Percentiles rank a stretch among this genome's conserved stretches.
These are phyloP conservation scores for Jaenimonas drosophilae DNA, from an alignment of 208 protist species.

Conservation along the genomic window DNA sequence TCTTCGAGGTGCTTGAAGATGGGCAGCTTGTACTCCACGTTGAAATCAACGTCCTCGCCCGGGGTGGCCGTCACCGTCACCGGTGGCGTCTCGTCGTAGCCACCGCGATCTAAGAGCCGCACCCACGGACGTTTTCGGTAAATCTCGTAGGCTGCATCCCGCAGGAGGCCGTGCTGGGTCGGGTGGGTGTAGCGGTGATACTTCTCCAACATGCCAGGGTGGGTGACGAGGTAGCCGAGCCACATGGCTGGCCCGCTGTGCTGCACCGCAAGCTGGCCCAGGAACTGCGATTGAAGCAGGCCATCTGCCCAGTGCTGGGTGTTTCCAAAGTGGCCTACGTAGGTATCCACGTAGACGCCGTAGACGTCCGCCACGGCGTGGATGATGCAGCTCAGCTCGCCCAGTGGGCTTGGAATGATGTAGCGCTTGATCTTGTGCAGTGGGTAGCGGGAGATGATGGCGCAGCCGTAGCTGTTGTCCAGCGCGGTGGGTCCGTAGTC, in stretches of 20 bases:
- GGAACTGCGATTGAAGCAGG: constrained; percentile 76
- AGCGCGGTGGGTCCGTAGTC: constrained; percentile 66
- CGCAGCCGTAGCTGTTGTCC: constrained; percentile 79
- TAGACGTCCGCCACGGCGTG: constrained; percentile 63
- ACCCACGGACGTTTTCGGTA: constrained; percentile 50
- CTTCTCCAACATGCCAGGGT: constrained; percentile 29
- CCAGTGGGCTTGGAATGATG: constrained; percentile 59
- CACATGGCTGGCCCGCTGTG: constrained; percentile 62
- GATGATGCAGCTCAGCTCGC: constrained; percentile 60
- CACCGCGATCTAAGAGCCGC: constrained; percentile 50
- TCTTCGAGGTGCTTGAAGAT: constrained; percentile 24
- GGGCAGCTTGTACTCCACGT: constrained; percentile 48
- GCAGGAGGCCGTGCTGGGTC: constrained; percentile 27
- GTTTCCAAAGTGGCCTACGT: constrained; percentile 79
- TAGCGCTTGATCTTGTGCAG: constrained; percentile 54
- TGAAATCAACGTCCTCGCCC: constrained; percentile 28
- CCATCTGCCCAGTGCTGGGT: constrained; percentile 77
- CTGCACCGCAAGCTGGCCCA: constrained; percentile 24
- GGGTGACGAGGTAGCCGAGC: constrained; percentile 74
- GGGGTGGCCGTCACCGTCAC: constrained; percentile 10
- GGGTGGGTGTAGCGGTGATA: constrained; percentile 51
- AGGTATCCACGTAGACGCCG: constrained; percentile 48
- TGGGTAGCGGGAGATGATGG: constrained; percentile 66
- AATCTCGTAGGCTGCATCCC: constrained; percentile 51
- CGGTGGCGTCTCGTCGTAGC: constrained; percentile 36